A percentile compares a stretch with the other conserved stretches of the same genome.
Evolutionary conservation across 2,329 filamentous ascomycete species (phyloP).

Genomic region (Fusarium agapanthi): DNA sequence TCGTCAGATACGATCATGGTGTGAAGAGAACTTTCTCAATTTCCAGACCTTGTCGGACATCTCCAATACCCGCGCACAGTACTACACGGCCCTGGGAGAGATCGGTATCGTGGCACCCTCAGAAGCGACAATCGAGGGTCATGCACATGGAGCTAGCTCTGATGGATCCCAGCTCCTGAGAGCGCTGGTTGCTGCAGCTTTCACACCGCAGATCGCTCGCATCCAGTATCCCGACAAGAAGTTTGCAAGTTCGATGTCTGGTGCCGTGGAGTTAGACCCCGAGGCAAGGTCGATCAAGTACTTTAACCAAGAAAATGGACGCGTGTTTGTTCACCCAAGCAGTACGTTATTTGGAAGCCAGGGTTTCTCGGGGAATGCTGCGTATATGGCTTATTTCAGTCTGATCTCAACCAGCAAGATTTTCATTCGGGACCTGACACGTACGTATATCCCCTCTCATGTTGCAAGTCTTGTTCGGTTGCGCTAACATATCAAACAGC

Average conservation of each 20-base stretch:
- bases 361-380: slow-evolving; percentile 75
- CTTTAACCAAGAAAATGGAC: slow-evolving; percentile 83
- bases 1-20: slow-evolving; percentile 77
- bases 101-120: slow-evolving; percentile 74
- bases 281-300: slow-evolving; percentile 93
- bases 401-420: slow-evolving; percentile 94
- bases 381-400: slow-evolving; percentile 88
- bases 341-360: slow-evolving; percentile 88
- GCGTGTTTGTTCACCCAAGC: slow-evolving; percentile 92
- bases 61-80: slow-evolving; percentile 84
- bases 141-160: slow-evolving; percentile 26
- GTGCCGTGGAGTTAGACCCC: slow-evolving; percentile 91
- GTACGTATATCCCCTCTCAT: slow-evolving; percentile 58
- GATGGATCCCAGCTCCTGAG: slow-evolving; percentile 65
- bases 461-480: neutral
- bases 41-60: slow-evolving; percentile 89
- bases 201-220: slow-evolving; percentile 86
- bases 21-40: slow-evolving; percentile 85
- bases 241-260: slow-evolving; percentile 85
- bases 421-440: slow-evolving; percentile 90
- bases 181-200: slow-evolving; percentile 76
- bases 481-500: slow-evolving; percentile 57
- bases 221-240: slow-evolving; percentile 97
- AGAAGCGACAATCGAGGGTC: slow-evolving; percentile 44
- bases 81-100: slow-evolving; percentile 84